Evolutionary conservation across 2,329 filamentous ascomycete genomes (phyloP).

Genomic region (Cytospora mali): DNA sequence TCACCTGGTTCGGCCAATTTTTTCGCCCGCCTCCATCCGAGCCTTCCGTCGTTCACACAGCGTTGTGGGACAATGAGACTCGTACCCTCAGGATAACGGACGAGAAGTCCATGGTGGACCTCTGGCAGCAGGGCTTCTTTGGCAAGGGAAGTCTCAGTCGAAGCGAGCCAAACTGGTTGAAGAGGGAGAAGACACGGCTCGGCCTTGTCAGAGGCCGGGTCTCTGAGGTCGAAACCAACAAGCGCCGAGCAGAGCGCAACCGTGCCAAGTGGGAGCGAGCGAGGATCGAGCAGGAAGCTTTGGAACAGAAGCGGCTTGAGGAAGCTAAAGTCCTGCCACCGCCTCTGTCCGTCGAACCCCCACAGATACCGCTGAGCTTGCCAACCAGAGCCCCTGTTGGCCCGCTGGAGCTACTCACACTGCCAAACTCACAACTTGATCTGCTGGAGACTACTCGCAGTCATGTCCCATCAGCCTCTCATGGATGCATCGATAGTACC

Average conservation of each 20-base stretch:
- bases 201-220: slow-evolving; percentile 68
- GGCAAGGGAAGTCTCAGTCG: slow-evolving; percentile 92
- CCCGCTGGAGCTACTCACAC: slow-evolving; percentile 50
- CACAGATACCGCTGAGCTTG: not conserved
- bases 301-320: slow-evolving; percentile 65
- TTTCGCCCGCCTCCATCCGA: slow-evolving; percentile 68
- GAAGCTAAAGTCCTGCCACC: slow-evolving; percentile 42
- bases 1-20: slow-evolving; percentile 74
- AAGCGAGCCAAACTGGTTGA: slow-evolving; percentile 93
- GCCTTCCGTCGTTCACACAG: slow-evolving; percentile 66
- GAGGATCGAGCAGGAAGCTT: slow-evolving; percentile 80
- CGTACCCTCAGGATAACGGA: slow-evolving; percentile 85
- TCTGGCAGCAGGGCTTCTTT: slow-evolving; percentile 98
- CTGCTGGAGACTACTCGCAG: slow-evolving; percentile 29
- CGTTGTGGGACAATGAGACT: slow-evolving; percentile 79
- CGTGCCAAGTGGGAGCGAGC: slow-evolving; percentile 90
- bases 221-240: slow-evolving; percentile 78
- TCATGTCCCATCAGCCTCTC: not conserved
- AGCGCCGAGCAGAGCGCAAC: slow-evolving; percentile 77
- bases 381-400: slow-evolving; percentile 45
- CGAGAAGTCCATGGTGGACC: slow-evolving; percentile 69
- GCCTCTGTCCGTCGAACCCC: not conserved
- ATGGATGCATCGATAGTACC: slow-evolving; percentile 15
- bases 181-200: slow-evolving; percentile 73
- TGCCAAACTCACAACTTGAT: slow-evolving; percentile 59